Evolutionary conservation across 352 stramenopile species (phyloP).

Genomic region (Thraustochytrium sp.): DNA sequence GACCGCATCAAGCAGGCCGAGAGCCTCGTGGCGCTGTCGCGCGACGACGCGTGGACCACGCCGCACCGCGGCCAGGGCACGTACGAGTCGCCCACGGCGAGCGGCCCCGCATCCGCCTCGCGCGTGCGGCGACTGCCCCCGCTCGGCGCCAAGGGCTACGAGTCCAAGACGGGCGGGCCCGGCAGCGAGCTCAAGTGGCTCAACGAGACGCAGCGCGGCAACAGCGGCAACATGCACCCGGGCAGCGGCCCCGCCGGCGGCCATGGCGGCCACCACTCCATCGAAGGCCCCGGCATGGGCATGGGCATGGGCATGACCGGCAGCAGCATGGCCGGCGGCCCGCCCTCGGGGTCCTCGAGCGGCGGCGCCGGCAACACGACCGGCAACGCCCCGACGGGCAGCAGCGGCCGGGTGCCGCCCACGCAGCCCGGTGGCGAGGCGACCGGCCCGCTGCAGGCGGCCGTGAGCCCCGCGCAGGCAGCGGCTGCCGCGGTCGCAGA

Average conservation of each 20-base stretch:
- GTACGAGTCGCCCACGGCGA: not conserved
- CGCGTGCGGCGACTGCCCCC: not conserved
- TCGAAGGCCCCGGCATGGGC: no score
- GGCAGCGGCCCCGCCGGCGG: no score
- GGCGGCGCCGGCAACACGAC: not conserved
- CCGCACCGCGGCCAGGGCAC: not conserved
- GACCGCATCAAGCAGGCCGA: constrained; percentile 16
- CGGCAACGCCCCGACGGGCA: not conserved
- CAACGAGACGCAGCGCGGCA: not conserved
- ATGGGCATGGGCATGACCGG: no score
- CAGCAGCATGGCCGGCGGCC: no score
- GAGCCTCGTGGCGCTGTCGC: not conserved
- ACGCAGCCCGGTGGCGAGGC: not conserved
- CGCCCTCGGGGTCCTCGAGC: not conserved
- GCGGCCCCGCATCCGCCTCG: not conserved
- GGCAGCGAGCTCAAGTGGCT: constrained; percentile 1
- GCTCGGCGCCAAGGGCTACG: not conserved
- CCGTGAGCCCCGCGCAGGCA: not conserved
- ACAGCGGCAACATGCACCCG: not conserved
- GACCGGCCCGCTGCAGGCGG: not conserved
- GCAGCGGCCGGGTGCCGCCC: not conserved
- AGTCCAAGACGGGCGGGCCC: not conserved
- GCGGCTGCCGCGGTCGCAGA: not conserved
- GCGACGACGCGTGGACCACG: not conserved
- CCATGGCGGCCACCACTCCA: no score